phyloP scores from a whole-genome alignment of 352 stramenopile species.

The Pythium myriotylum region DNA sequence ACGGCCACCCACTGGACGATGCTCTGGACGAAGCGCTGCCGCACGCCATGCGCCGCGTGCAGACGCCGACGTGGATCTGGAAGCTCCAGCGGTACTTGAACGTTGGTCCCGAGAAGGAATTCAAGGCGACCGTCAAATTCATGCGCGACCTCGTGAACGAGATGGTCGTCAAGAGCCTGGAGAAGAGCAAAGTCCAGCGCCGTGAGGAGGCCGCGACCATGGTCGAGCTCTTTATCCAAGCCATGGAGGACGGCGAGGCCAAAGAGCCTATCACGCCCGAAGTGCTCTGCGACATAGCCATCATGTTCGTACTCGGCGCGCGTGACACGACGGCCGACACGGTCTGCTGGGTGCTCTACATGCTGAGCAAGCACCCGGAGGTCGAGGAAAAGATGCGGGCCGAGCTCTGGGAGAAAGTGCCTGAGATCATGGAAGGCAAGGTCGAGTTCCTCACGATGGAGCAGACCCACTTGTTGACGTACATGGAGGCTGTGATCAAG shows the following conservation, averaged over 20 bases:
- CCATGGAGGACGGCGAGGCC: conserved; percentile 12
- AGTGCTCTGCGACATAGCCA: conserved; percentile 42
- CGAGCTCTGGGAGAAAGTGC: conserved; percentile 30
- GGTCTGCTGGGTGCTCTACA: conserved; percentile 47
- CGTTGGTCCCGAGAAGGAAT: conserved; percentile 17
- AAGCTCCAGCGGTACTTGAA: conserved; percentile 18
- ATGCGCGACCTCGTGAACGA: conserved; percentile 4
- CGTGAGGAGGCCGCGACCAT: conserved; percentile 13
- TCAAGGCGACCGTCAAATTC: conserved; percentile 11
- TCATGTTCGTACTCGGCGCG: conserved; percentile 52
- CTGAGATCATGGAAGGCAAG: conserved; percentile 15
- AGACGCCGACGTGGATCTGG: conserved; percentile 14
- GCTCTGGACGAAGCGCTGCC: conserved; percentile 7
- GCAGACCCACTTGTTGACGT: conserved; percentile 9
- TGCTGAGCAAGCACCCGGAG: conserved; percentile 37
- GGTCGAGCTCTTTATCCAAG: conserved; percentile 23
- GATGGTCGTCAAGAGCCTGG: conserved; percentile 10
- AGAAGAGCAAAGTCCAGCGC: conserved; percentile 10
- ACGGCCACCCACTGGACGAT: conserved; percentile 16
- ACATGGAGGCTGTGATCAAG: conserved; percentile 33
- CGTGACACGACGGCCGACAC: conserved; percentile 52
- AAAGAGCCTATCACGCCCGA: conserved; percentile 10
- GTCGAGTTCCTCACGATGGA: conserved; percentile 13
- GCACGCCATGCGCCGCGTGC: conserved; percentile 8
- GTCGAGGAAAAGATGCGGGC: conserved; percentile 28